phyloP scores from a whole-genome alignment of 2,329 filamentous ascomycete species.

The Nemania serpens region DNA sequence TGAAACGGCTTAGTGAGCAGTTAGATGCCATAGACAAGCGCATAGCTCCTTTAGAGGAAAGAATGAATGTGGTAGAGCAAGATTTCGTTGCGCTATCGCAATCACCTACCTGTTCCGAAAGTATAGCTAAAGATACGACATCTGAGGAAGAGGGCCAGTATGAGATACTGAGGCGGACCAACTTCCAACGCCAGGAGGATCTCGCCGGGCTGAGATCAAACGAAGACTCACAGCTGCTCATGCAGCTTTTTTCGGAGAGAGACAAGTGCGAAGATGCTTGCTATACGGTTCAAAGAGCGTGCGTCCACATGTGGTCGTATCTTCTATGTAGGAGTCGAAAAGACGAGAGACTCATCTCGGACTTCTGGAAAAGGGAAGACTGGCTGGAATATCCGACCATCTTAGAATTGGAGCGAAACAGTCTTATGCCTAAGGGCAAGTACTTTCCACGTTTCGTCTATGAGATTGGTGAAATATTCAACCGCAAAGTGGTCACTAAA shows the following conservation, averaged over 20 bases:
- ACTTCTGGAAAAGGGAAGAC: constrained; percentile 26
- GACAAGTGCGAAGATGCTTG: constrained; percentile 29
- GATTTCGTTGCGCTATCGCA: constrained; percentile 20
- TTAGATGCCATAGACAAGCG: constrained; percentile 25
- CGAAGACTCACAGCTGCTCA: constrained; percentile 23
- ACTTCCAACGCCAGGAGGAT: constrained; percentile 27
- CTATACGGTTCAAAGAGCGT: constrained; percentile 29
- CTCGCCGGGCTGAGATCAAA: constrained; percentile 20
- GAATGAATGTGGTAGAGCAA: constrained; percentile 19
- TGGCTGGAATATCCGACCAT: constrained; percentile 28
- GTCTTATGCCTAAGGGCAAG: constrained; percentile 22
- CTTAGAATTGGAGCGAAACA: constrained; percentile 25
- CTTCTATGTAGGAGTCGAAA: constrained; percentile 27
- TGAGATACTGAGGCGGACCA: constrained; percentile 26
- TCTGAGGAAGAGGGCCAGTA: constrained; percentile 24
- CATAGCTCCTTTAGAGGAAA: constrained; percentile 23
- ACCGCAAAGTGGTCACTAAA: constrained; percentile 24
- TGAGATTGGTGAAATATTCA: constrained; percentile 32
- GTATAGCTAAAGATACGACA: constrained; percentile 8
- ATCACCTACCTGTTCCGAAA: constrained; percentile 14
- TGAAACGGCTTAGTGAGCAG: constrained; percentile 17
- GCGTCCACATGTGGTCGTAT: constrained; percentile 30
- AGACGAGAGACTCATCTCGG: constrained; percentile 23
- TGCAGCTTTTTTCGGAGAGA: constrained; percentile 30
- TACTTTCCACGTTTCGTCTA: constrained; percentile 31